Evolutionary conservation across 2,329 filamentous ascomycete species (phyloP), one percentile per base, ranked within the genome.

Genomic region (Monilinia vaccinii-corymbosi): DNA sequence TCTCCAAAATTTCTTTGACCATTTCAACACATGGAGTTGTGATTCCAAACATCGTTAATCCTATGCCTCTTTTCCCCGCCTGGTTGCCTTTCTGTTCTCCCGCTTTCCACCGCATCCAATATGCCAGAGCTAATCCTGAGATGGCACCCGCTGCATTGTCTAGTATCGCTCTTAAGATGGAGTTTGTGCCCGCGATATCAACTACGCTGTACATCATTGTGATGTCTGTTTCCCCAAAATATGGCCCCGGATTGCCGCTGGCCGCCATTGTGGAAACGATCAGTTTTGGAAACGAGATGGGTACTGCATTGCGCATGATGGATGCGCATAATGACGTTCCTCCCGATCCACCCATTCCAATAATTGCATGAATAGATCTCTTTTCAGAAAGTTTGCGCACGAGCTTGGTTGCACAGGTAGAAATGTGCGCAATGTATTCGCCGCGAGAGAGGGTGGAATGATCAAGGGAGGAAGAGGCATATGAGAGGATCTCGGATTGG

Each of bases 1-100:
- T 18, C 11, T 23, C 18, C 0, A 88, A 75, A 49, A 79, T 71
- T 1, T 71, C 65, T 0, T 83, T 77, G 1, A 86, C 79, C 1
- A 70, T 72, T 50, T 85, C 80, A 0, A 85, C 85, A 13, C 80
- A 81, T 0, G 85, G 84, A 0, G 86, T 89, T 0, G 87, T 90
- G 8, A 89, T 85, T 2, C 87, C 86, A 67, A 89, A 89, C 86
- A 89, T 89, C 2, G 86, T 88, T 28, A 89, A 79, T 0, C 79
- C 86, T 8, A 89, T 75, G 0, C 79, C 74, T 59, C 77, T 79
- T 65, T 76, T 78, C 4, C 42, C 45, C 9, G 18, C 18, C 10
- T 63, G 55, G n/a, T 47, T 52, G 28, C n/a, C 40, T 10, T 18
- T 38, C 16, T 4, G 25, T 32, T 34, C 23, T 4, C 60, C 48